Evolutionary conservation across 2,329 filamentous ascomycete species (phyloP).

Genomic region (Trichoderma sp.): DNA sequence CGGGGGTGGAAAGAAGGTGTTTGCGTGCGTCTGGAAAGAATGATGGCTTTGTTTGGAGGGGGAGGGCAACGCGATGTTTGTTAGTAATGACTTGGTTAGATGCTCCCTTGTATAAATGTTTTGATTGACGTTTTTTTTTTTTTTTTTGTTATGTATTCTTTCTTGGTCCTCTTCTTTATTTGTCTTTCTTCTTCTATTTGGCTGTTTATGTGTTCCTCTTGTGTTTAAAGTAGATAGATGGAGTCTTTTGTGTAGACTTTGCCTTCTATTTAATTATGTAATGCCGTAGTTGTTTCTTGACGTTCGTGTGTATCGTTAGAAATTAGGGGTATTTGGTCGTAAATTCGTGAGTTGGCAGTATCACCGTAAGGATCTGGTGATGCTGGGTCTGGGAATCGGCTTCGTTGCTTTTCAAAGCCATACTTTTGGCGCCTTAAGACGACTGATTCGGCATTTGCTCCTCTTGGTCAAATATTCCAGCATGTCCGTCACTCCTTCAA

Average conservation of each 20-base stretch:
- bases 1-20: not conserved
- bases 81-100: slow-evolving; percentile 28
- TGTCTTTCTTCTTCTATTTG: not conserved
- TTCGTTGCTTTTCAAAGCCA: not conserved
- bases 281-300: not conserved
- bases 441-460: not conserved
- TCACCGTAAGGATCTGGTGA: not conserved
- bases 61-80: slow-evolving; percentile 25
- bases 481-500: not conserved
- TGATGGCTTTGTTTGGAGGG: slow-evolving; percentile 2
- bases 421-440: not conserved
- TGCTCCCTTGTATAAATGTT: slow-evolving; percentile 27
- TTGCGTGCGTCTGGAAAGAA: slow-evolving; percentile 4
- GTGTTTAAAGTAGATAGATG: slow-evolving; percentile 17
- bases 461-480: not conserved
- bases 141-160: not conserved
- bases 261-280: slow-evolving; percentile 8
- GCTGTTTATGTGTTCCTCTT: not conserved
- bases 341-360: not conserved
- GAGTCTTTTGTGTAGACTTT: not conserved
- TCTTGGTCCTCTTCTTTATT: not conserved
- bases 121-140: slow-evolving; percentile 11
- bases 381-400: not conserved
- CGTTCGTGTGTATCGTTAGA: not conserved
- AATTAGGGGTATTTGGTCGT: not conserved